Percentiles rank a stretch among this genome's conserved stretches.
phyloP scores from a whole-genome alignment of 306 rosid genomes.

The Inga leiocalycina region DNA sequence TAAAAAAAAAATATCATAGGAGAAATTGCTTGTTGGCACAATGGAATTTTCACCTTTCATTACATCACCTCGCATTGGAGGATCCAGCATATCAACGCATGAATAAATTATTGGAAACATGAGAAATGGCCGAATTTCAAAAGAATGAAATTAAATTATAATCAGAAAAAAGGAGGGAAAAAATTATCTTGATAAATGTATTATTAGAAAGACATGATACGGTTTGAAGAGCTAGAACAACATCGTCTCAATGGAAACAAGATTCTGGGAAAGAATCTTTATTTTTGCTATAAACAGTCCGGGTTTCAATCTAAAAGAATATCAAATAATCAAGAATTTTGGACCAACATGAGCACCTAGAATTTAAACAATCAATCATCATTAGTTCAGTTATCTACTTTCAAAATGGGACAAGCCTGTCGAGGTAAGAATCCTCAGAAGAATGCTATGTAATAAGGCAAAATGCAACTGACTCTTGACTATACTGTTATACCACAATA shows the following conservation, averaged over 20 bases:
- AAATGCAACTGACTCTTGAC: constrained; percentile 49
- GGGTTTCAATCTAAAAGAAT: constrained; percentile 47
- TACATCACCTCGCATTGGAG: neutral
- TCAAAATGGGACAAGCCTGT: constrained; percentile 54
- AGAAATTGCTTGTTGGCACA: neutral
- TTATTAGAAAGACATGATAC: neutral
- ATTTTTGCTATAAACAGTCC: constrained; percentile 44
- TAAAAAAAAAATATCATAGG: too few species aligned
- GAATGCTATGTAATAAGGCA: constrained; percentile 46
- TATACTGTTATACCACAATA: constrained; percentile 59
- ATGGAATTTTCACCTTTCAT: neutral
- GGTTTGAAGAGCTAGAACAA: neutral
- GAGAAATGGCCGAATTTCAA: neutral
- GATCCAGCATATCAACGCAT: neutral
- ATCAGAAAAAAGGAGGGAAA: neutral
- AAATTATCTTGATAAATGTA: neutral
- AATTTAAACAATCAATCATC: constrained; percentile 46
- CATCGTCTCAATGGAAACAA: constrained; percentile 24
- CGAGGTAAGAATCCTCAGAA: constrained; percentile 52
- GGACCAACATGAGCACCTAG: constrained; percentile 35
- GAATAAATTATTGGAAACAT: neutral
- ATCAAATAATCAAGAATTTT: constrained; percentile 23
- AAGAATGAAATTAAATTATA: neutral
- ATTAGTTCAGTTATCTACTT: constrained; percentile 62
- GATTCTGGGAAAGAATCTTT: constrained; percentile 34